Conservation (phyloP, 2,329 filamentous ascomycete genomes). For the Aspergillus thermomutatus region DNA sequence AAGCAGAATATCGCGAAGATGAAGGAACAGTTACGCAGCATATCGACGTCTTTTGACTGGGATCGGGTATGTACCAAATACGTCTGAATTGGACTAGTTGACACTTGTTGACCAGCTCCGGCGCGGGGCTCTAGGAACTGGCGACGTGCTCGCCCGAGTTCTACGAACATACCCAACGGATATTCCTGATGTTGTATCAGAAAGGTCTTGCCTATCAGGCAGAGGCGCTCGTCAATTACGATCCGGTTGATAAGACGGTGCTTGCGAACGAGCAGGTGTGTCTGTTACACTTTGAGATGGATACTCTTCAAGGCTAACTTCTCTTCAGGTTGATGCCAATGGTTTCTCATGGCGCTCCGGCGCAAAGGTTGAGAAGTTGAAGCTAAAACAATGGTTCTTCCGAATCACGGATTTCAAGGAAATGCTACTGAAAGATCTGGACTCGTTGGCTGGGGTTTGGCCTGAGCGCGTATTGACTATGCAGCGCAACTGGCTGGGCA, state of each 20-base stretch:
- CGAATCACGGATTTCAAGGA: slow-evolving; percentile 77
- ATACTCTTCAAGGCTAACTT: slow-evolving; percentile 5
- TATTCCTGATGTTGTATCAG: slow-evolving; percentile 75
- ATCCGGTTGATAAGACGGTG: slow-evolving; percentile 84
- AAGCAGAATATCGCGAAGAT: slow-evolving; percentile 75
- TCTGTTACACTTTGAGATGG: neutral
- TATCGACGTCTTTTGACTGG: slow-evolving; percentile 86
- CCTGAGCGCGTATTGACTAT: slow-evolving; percentile 78
- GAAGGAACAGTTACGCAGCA: slow-evolving; percentile 74
- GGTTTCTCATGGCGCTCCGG: slow-evolving; percentile 85
- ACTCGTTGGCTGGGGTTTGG: slow-evolving; percentile 67
- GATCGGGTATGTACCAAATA: slow-evolving; percentile 58
- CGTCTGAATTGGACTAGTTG: neutral
- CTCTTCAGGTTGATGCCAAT: slow-evolving; percentile 65
- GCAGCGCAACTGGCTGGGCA: slow-evolving; percentile 86
- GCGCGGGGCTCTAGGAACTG: slow-evolving; percentile 59
- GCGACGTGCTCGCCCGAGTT: slow-evolving; percentile 80
- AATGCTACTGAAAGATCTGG: slow-evolving; percentile 66
- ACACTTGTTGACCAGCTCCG: neutral
- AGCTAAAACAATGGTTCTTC: slow-evolving; percentile 86
- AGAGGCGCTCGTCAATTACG: slow-evolving; percentile 83
- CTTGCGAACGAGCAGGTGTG: slow-evolving; percentile 77
- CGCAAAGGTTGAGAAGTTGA: slow-evolving; percentile 74
- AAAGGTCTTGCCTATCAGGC: slow-evolving; percentile 77
- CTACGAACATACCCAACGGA: slow-evolving; percentile 83